These are phyloP conservation scores for Gaeumannomyces tritici DNA, from an alignment of 2,329 filamentous ascomycete species.

Conservation along the genomic window DNA sequence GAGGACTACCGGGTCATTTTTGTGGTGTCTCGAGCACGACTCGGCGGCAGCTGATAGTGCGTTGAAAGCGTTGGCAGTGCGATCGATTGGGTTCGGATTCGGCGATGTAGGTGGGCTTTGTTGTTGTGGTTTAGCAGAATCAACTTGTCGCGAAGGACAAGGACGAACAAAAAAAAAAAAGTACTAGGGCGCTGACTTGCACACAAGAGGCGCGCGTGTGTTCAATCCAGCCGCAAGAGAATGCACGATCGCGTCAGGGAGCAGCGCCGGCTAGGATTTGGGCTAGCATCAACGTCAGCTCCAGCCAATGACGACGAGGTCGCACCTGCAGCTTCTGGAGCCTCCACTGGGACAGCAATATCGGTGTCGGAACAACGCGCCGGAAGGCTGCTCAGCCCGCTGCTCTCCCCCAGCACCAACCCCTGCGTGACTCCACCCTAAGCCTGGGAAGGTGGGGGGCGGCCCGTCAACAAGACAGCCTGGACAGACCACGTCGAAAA, in stretches of 20 bases:
- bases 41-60: not conserved
- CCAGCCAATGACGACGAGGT: not conserved
- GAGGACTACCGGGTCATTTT: not conserved
- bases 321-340: not conserved
- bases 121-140: not conserved
- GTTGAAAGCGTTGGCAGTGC: not conserved
- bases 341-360: too few species aligned
- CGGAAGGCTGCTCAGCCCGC: not conserved
- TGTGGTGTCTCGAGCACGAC: not conserved
- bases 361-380: constrained; percentile 1
- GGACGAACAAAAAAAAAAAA: not conserved
- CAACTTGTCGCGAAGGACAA: not conserved
- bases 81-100: not conserved
- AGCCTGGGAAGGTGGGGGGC: not conserved
- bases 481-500: not conserved
- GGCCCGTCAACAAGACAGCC: not conserved
- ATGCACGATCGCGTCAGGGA: not conserved
- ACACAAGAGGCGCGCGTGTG: not conserved
- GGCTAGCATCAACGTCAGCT: not conserved
- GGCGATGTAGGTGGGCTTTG: not conserved
- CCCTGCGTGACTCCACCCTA: not conserved
- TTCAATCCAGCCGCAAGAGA: too few species aligned
- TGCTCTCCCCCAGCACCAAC: too few species aligned
- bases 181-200: not conserved
- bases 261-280: not conserved